Evolutionary conservation across 73 alveolate species (phyloP), one percentile per base, ranked within the genome.

Genomic region (Paramecium pentaurelia): DNA sequence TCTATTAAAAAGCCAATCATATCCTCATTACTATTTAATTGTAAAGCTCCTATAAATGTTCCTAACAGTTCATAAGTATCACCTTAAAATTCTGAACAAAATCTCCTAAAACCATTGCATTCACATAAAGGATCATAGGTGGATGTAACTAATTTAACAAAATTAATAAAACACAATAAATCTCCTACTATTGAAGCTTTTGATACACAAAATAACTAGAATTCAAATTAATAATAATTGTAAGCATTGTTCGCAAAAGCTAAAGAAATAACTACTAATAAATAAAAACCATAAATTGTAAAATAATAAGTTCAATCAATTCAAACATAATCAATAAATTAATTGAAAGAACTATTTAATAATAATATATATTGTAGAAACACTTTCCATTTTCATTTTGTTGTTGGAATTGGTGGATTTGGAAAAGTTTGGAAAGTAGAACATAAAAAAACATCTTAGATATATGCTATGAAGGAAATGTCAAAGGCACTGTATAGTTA

Each of bases 341-440:
- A 45, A 42, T 80, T 94, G 51, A 92, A 64, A n/a, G 84, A 64
- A 64, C 84, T 64, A 64, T 64, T 64, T 34, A 4, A 64, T 22
- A 18, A 64, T 34, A 0, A 64, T 64, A 2, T 64, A 2, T 64
- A 64, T 64, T 64, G 86, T 60, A 95, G 88, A 92, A 92, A 95
- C 84, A 68, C 59, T 49, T 96, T 96, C 64, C 91, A 96, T 92
- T 93, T 93, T 80, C 71, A 94, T 9, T 92, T 93, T 85, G 97
- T 94, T 37, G 93, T 96, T 25, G 99, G 99, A 8, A 90, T 93
- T 86, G 99, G 99, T 14, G 98, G 98, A 14, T 96, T 96, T 92
- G 97, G 99, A 3, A 94, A 95, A 86, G 99, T 96, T 14, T 96
- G 99, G 99, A 96, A 96, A 87, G 97, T 96, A 6, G 95, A 94